These are phyloP conservation scores for Hirsutella rhossiliensis DNA, from an alignment of 2,329 filamentous ascomycete genomes.

Conservation along the genomic window DNA sequence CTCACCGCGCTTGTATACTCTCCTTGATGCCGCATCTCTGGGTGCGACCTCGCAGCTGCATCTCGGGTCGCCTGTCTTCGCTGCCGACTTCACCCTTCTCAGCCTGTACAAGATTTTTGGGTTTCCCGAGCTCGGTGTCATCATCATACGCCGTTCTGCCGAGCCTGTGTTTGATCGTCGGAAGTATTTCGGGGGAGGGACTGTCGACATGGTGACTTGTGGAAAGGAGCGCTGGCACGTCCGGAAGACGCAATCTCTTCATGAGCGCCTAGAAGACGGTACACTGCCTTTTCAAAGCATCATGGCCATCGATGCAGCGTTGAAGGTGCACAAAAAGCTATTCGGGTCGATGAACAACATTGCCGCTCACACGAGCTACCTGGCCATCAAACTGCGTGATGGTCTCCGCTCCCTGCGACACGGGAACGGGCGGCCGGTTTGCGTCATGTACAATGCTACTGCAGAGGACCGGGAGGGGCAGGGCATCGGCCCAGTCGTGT, in stretches of 20 bases:
- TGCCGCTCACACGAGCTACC: conserved; percentile 55
- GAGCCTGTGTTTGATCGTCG: conserved; percentile 51
- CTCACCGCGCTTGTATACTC: conserved; percentile 39
- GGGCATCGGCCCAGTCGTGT: conserved; percentile 60
- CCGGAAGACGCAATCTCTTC: conserved; percentile 56
- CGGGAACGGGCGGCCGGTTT: conserved; percentile 53
- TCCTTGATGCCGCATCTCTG: conserved; percentile 76
- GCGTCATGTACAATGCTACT: conserved; percentile 46
- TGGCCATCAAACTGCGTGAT: conserved; percentile 47
- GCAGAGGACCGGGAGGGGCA: conserved; percentile 13
- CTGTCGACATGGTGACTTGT: conserved; percentile 78
- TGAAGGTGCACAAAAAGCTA: conserved; percentile 55
- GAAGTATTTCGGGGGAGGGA: conserved; percentile 87
- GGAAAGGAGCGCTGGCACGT: conserved; percentile 75
- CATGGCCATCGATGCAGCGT: conserved; percentile 63
- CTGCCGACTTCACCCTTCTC: conserved; percentile 75
- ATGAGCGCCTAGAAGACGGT: conserved; percentile 81
- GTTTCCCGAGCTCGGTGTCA: conserved; percentile 78
- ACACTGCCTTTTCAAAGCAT: conserved; percentile 87
- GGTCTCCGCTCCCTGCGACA: conserved; percentile 53
- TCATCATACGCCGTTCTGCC: conserved; percentile 68
- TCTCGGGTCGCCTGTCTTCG: conserved; percentile 43
- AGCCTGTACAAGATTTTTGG: conserved; percentile 99
- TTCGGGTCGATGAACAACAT: conserved; percentile 62
- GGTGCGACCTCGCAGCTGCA: conserved; percentile 68